Evolutionary conservation across 805 yeast species (phyloP), one percentile per base, ranked within the genome.

Genomic region (Zygotorulaspora sp.): DNA sequence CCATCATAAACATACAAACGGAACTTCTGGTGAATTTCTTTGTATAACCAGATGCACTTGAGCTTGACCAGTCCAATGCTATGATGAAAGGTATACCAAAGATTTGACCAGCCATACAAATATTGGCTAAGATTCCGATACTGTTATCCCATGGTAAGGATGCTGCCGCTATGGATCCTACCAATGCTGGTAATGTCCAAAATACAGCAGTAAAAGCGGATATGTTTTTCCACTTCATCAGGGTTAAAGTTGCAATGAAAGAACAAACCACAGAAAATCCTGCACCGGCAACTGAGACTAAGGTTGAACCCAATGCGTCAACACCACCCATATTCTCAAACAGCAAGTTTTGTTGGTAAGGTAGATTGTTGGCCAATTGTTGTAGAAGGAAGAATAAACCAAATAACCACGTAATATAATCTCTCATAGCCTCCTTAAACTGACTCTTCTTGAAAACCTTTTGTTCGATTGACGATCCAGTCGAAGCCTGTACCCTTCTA

Each of bases 251-350:
- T 1, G 71, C 66, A 25, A 68, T 35, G 3, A 71, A 43, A 43
- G 68, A 58, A 42, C 65, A 65, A n/a, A 67, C 35, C 7, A 65
- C 66, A 7, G 72, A 68, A 44, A 65, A 74, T 1, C 77, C 77
- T 45, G 75, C 72, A 28, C 72, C 61, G 0, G 78, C 80, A 31
- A 72, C 78, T 8, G 75, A 66, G 4, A 75, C 77, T 29, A 75
- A 59, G 0, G 78, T 74, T 1, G 80, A 65, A 42, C 63, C 68
- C 49, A 72, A 57, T 40, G 61, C 67, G 41, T 60, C 67, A 20
- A 63, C 58, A 21, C 68, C 68, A 50, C 74, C 74, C 51, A 76
- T 62, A 36, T 65, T 65, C 23, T 61, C 66, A 42, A 66, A 76
- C 18, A 76, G 52, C 30, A 74, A 47, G 30, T 71, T 71, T 41